These are phyloP conservation scores for Pigoraptor vietnamica DNA, from an alignment of 78 protist genomes.

Conservation along the genomic window DNA sequence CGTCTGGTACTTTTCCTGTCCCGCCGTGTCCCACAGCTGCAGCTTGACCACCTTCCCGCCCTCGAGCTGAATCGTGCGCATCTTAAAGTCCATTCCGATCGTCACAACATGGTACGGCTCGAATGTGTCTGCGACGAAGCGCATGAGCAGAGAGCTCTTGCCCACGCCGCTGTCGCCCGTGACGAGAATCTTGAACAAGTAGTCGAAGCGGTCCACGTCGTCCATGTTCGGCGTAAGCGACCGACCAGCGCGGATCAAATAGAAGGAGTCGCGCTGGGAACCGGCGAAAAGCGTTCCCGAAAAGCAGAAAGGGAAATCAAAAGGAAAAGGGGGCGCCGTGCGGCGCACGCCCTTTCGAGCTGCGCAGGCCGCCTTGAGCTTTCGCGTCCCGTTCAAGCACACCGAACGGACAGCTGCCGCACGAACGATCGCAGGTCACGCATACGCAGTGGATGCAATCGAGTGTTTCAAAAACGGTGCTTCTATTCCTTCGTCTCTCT, in stretches of 20 bases:
- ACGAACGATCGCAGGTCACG: too few relatives aligned
- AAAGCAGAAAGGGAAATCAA: too few relatives aligned
- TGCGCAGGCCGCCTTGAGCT: too few relatives aligned
- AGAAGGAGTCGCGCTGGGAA: not conserved
- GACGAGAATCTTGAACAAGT: conserved; percentile 83
- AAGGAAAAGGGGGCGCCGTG: too few relatives aligned
- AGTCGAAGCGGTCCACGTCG: conserved; percentile 53
- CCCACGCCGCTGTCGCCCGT: conserved; percentile 81
- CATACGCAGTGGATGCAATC: too few relatives aligned
- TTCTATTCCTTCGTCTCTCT: too few relatives aligned
- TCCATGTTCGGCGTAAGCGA: not conserved
- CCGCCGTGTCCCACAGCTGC: conserved; percentile 22
- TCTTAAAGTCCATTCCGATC: conserved; percentile 95
- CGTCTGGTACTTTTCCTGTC: not conserved
- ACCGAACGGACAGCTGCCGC: too few relatives aligned
- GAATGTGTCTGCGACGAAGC: conserved; percentile 10
- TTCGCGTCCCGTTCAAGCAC: too few relatives aligned
- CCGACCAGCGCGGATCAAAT: not conserved
- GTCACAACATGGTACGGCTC: conserved; percentile 79
- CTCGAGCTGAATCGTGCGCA: conserved; percentile 91
- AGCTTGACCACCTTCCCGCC: not conserved
- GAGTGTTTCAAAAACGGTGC: too few relatives aligned
- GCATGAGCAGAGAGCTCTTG: conserved; percentile 21
- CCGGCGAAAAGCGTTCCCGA: too few relatives aligned
- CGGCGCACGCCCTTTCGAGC: too few relatives aligned